Evolutionary conservation across 306 rosid genomes (phyloP).

Genomic region (Medicago lupulina): DNA sequence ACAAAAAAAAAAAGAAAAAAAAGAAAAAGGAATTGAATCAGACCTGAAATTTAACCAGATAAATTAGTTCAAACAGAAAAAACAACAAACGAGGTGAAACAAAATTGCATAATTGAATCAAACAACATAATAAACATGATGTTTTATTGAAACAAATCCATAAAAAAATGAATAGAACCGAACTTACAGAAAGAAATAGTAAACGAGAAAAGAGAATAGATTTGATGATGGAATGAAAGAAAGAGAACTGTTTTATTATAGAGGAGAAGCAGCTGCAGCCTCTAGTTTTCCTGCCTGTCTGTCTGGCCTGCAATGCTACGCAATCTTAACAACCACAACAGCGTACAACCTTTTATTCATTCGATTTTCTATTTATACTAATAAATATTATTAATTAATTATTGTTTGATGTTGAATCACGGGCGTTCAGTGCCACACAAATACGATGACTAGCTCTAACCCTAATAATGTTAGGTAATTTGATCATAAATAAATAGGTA

Average conservation of each 20-base stretch:
- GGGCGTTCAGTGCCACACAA: slow-evolving; percentile 1
- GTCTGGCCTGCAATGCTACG: slow-evolving; percentile 37
- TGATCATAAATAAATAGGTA: too few relatives aligned
- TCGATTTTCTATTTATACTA: background rate
- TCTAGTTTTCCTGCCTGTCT: background rate
- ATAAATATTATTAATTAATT: background rate
- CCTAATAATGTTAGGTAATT: background rate
- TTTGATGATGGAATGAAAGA: slow-evolving; percentile 12
- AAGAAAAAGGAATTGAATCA: background rate
- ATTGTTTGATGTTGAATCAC: too few relatives aligned
- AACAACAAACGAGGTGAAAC: background rate
- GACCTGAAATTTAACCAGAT: background rate
- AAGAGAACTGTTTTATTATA: slow-evolving; percentile 35
- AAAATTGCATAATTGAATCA: slow-evolving; percentile 41
- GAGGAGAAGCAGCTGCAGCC: slow-evolving; percentile 30
- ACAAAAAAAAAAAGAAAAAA: background rate
- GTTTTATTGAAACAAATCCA: background rate
- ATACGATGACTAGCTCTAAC: background rate
- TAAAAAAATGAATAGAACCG: background rate
- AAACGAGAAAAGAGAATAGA: background rate
- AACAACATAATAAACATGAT: background rate
- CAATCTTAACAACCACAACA: slow-evolving; percentile 26
- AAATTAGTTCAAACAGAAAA: background rate
- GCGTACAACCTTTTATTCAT: background rate
- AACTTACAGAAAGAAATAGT: background rate